Conservation (phyloP, 176 grass and related monocot genomes). For the Eragrostis curvula region DNA sequence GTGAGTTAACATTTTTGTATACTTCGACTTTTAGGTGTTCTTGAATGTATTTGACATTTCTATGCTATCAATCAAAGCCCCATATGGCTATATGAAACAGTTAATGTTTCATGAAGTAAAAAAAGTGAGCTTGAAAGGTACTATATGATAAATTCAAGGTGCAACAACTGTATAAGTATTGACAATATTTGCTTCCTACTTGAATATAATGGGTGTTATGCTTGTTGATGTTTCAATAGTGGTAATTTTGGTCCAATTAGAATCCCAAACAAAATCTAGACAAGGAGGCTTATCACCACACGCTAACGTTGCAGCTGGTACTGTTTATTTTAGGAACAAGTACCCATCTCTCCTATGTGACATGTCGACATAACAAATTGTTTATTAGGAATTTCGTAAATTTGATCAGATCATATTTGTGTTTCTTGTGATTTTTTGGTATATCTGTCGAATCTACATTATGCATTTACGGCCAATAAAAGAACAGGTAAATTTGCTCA, state of each 20-base stretch:
- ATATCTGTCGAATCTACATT: not conserved
- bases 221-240: not conserved
- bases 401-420: not conserved
- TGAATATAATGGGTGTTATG: not conserved
- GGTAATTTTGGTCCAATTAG: not conserved
- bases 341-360: not conserved
- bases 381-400: not conserved
- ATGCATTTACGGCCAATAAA: not conserved
- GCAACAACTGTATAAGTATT: not conserved
- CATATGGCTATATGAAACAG: not conserved
- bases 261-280: not conserved
- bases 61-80: not conserved
- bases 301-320: not conserved
- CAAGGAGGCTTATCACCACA: not conserved
- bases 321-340: not conserved
- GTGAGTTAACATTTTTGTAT: not conserved
- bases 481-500: not conserved
- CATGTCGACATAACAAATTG: not conserved
- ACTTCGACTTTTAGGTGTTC: not conserved
- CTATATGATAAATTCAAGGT: constrained; percentile 8
- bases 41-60: not conserved
- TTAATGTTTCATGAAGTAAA: not conserved
- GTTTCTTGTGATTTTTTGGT: not conserved
- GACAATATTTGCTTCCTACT: not conserved
- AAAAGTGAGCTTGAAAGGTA: not conserved